These are phyloP conservation scores for Ceratocystis cubensis DNA, from an alignment of 2,329 filamentous ascomycete species.

Conservation along the genomic window DNA sequence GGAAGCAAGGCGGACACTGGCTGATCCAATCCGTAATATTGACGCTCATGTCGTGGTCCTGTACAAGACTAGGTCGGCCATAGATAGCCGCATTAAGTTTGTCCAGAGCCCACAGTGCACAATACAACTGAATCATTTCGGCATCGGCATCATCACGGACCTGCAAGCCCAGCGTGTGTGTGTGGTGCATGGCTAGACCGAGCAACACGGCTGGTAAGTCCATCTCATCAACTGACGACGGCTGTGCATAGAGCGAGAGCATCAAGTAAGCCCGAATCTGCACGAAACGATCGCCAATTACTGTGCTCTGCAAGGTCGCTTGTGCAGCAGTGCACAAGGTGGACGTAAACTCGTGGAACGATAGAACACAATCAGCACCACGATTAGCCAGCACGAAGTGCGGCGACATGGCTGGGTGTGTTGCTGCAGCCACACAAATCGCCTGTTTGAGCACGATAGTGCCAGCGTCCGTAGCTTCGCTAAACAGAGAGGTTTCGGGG, in stretches of 20 bases:
- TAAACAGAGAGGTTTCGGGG: conserved; percentile 29
- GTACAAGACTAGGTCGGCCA: conserved; percentile 46
- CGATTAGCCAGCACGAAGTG: conserved; percentile 35
- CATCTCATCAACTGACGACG: conserved; percentile 39
- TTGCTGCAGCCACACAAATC: conserved; percentile 42
- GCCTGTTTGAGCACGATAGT: conserved; percentile 40
- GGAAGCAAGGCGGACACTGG: conserved; percentile 42
- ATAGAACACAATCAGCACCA: conserved; percentile 29
- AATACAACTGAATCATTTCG: conserved; percentile 40
- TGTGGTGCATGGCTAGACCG: conserved; percentile 43
- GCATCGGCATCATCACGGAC: conserved; percentile 34
- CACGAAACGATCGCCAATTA: conserved; percentile 42
- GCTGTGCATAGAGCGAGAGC: conserved; percentile 48
- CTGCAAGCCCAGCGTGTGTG: conserved; percentile 44
- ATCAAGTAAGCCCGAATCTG: conserved; percentile 43
- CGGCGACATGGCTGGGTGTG: conserved; percentile 35
- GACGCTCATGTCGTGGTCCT: conserved; percentile 47
- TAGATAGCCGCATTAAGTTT: conserved; percentile 47
- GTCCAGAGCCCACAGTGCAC: conserved; percentile 49
- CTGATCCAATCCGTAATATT: conserved; percentile 40
- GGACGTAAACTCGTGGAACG: conserved; percentile 37
- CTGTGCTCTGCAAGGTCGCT: conserved; percentile 39
- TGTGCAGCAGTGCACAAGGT: conserved; percentile 37
- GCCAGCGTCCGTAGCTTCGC: conserved; percentile 27
- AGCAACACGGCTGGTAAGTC: conserved; percentile 43